phyloP scores from a whole-genome alignment of 108 stramenopile genomes.

The Mayamaea pseudoterrestris region DNA sequence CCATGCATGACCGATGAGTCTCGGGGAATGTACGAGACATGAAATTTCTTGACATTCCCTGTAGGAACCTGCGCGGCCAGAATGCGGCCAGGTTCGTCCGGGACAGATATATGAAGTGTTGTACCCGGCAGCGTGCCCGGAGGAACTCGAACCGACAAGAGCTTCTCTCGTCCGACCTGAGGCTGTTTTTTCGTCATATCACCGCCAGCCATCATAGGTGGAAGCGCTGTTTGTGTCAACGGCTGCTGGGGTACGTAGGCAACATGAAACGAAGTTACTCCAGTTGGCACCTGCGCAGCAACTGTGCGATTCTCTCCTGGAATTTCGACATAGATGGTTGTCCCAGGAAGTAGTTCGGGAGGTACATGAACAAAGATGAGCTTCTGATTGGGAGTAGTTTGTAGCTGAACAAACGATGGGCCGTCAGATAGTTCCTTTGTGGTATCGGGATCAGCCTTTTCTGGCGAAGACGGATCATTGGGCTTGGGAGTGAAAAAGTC shows the following conservation, averaged over 20 bases:
- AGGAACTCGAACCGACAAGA: conserved; percentile 11
- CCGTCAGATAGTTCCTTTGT: background rate
- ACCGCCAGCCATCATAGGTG: background rate
- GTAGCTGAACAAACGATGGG: background rate
- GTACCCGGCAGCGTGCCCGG: conserved; percentile 14
- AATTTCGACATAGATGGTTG: conserved; percentile 30
- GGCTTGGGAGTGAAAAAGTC: too few species aligned
- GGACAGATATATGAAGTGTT: conserved; percentile 10
- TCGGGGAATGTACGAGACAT: conserved; percentile 13
- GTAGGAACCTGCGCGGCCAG: conserved; percentile 10
- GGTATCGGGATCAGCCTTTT: background rate
- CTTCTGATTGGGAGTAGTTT: background rate
- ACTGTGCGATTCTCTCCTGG: conserved; percentile 23
- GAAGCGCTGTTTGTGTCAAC: background rate
- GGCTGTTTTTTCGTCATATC: background rate
- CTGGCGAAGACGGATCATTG: background rate
- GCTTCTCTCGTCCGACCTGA: conserved; percentile 3
- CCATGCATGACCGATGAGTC: background rate
- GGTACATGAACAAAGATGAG: conserved; percentile 19
- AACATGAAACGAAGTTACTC: conserved; percentile 26
- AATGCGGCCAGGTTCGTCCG: conserved; percentile 18
- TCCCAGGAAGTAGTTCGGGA: conserved; percentile 15
- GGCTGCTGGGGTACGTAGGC: conserved; percentile 12
- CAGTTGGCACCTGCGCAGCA: conserved; percentile 22
- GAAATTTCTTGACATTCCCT: conserved; percentile 10